Conservation (phyloP, 306 rosid genomes). For the Inga leiocalycina region DNA sequence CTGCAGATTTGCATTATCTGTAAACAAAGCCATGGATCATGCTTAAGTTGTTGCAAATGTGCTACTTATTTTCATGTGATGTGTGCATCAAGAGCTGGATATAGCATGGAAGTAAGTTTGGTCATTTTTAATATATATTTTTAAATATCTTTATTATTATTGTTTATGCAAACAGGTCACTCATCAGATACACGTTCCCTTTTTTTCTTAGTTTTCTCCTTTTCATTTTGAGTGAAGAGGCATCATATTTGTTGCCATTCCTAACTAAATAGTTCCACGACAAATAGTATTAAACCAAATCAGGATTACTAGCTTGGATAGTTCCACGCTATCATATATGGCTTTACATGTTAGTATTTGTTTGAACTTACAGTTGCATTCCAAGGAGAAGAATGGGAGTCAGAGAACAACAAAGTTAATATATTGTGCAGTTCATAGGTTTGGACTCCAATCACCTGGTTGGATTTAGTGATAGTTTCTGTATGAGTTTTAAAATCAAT, state of each 20-base stretch:
- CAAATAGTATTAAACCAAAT: conserved; percentile 4
- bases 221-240: not conserved
- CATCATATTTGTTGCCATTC: conserved; percentile 5
- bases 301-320: conserved; percentile 23
- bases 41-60: conserved; percentile 87
- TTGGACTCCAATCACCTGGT: conserved; percentile 30
- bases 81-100: conserved; percentile 90
- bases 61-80: conserved; percentile 83
- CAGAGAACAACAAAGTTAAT: conserved; percentile 60
- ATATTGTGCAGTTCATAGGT: conserved; percentile 91
- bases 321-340: too few relatives aligned
- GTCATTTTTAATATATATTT: conserved; percentile 3
- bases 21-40: conserved; percentile 88
- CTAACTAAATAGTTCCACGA: not conserved
- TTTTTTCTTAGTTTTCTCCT: conserved; percentile 3
- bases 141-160: not conserved
- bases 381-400: conserved; percentile 73
- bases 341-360: conserved; percentile 27
- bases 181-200: conserved; percentile 13
- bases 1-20: conserved; percentile 82
- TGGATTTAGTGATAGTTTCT: conserved; percentile 1
- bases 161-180: not conserved
- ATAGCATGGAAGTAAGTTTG: conserved; percentile 83
- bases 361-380: conserved; percentile 67
- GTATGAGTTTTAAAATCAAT: not conserved